Evolutionary conservation across 768 basidiomycete species (phyloP).

Genomic region (Podaxis sp.): DNA sequence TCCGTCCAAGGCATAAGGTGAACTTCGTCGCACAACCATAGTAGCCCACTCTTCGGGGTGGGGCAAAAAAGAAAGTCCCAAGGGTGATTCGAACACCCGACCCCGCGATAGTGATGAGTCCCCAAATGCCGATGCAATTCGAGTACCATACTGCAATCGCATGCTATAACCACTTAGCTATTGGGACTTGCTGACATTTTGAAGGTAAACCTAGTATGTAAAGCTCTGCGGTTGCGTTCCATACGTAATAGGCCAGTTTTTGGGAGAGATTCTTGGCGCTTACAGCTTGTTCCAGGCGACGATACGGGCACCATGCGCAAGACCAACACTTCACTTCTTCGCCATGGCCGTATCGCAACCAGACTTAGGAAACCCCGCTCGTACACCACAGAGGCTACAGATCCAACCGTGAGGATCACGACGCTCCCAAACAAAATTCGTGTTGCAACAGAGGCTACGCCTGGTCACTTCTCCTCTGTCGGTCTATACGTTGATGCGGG

Average conservation of each 20-base stretch:
- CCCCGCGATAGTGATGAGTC: constrained; percentile 15
- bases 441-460: constrained; percentile 87
- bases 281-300: constrained; percentile 8
- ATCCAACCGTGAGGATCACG: constrained; percentile 59
- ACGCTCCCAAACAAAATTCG: constrained; percentile 90
- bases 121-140: background rate
- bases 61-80: constrained; percentile 12
- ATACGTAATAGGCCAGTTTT: constrained; percentile 1
- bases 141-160: constrained; percentile 17
- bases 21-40: too few relatives aligned
- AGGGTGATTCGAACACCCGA: constrained; percentile 23
- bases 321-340: constrained; percentile 36
- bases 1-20: too few relatives aligned
- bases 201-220: background rate
- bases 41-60: background rate
- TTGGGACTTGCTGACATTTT: constrained; percentile 8
- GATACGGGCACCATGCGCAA: constrained; percentile 36
- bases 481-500: constrained; percentile 96
- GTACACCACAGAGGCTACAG: constrained; percentile 24
- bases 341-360: constrained; percentile 23
- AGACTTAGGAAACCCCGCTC: constrained; percentile 12
- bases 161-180: constrained; percentile 22
- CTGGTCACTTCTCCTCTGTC: constrained; percentile 91
- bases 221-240: background rate
- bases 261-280: background rate